Conservation (phyloP, 2,329 filamentous ascomycete genomes). For the Gliomastix tumulicola region DNA sequence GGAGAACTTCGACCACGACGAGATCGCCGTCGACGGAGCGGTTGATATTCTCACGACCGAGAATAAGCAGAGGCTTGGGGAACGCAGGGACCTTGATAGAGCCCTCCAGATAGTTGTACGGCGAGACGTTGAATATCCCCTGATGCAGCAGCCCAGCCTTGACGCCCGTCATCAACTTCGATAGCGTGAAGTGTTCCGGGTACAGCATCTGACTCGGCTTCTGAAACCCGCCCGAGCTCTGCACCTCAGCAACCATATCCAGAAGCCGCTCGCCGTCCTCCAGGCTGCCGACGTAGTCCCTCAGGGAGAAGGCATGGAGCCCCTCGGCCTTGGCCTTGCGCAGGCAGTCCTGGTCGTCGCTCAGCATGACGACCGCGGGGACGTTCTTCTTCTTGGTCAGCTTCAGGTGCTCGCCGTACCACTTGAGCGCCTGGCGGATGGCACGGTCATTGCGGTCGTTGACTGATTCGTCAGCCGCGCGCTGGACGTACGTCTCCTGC, state of each 20-base stretch:
- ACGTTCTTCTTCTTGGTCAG: constrained; percentile 52
- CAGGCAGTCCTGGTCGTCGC: constrained; percentile 84
- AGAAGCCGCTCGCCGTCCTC: constrained; percentile 79
- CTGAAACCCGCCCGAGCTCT: constrained; percentile 58
- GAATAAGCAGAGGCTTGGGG: constrained; percentile 76
- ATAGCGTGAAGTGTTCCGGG: constrained; percentile 81
- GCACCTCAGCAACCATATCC: constrained; percentile 84
- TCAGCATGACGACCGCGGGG: constrained; percentile 86
- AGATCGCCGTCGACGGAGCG: constrained; percentile 85
- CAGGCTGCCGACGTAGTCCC: constrained; percentile 76
- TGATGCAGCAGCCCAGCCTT: constrained; percentile 87
- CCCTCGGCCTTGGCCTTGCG: constrained; percentile 71
- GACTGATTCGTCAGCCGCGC: constrained; percentile 74
- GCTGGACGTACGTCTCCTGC: constrained; percentile 77
- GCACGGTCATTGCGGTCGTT: constrained; percentile 96
- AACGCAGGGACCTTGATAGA: constrained; percentile 87
- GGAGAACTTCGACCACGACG: constrained; percentile 87
- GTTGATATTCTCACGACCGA: constrained; percentile 95
- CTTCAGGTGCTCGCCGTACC: constrained; percentile 80
- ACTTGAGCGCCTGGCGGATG: constrained; percentile 76
- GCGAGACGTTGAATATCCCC: constrained; percentile 91
- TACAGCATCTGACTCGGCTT: constrained; percentile 69
- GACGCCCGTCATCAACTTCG: constrained; percentile 89
- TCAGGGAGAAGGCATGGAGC: constrained; percentile 60
- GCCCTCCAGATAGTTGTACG: constrained; percentile 96